A percentile compares a stretch with the other conserved stretches of the same genome.
phyloP scores from a whole-genome alignment of 139 green algal species.

The Volvox africanus region DNA sequence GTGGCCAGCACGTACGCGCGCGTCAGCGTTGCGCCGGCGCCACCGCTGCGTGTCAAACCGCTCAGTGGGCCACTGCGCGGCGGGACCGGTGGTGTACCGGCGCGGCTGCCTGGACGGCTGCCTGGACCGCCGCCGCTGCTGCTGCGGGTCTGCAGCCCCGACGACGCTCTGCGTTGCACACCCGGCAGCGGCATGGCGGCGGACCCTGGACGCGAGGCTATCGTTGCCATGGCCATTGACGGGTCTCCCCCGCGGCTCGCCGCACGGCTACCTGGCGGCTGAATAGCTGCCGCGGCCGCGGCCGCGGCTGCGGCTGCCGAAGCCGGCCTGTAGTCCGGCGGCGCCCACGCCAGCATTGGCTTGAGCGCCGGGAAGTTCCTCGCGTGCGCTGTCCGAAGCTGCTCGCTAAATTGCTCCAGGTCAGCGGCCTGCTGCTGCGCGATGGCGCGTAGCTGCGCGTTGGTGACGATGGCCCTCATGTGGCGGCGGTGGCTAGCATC shows the following conservation, averaged over 20 bases:
- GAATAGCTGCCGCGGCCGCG: background rate
- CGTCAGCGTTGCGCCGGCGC: conserved; percentile 27
- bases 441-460: conserved; percentile 53
- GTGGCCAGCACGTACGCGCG: conserved; percentile 23
- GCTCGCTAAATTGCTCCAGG: conserved; percentile 19
- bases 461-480: conserved; percentile 50
- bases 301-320: background rate
- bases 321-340: conserved; percentile 17
- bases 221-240: background rate
- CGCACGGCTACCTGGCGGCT: background rate
- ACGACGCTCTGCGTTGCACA: background rate
- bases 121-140: background rate
- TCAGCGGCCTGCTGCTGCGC: conserved; percentile 25
- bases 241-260: background rate
- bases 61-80: background rate
- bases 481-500: conserved; percentile 40
- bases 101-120: background rate
- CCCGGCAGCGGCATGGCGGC: conserved; percentile 22
- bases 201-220: conserved; percentile 1
- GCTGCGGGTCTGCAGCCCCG: background rate
- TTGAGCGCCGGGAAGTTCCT: conserved; percentile 23
- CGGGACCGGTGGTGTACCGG: background rate
- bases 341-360: background rate
- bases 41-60: conserved; percentile 14
- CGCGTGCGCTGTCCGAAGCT: background rate